phyloP scores from a whole-genome alignment of 306 rosid species.

The Echinosophora koreensis region DNA sequence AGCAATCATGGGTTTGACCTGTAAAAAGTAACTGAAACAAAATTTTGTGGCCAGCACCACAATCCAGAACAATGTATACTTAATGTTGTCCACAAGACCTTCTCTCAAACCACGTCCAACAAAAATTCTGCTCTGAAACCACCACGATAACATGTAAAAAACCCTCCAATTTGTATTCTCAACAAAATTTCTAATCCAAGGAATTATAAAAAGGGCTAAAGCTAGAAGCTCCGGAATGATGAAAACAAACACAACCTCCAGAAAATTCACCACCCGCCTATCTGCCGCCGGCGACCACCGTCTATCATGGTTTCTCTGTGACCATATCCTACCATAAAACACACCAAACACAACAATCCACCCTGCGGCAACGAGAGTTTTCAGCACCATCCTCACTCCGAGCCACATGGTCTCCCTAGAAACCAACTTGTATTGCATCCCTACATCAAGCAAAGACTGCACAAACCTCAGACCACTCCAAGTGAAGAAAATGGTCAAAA shows the following conservation, averaged over 20 bases:
- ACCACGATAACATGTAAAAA: slow-evolving; percentile 84
- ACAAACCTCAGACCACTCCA: slow-evolving; percentile 88
- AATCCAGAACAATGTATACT: slow-evolving; percentile 85
- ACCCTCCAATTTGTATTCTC: slow-evolving; percentile 89
- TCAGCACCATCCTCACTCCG: slow-evolving; percentile 85
- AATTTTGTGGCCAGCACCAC: slow-evolving; percentile 83
- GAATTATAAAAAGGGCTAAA: slow-evolving; percentile 71
- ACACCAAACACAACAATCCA: slow-evolving; percentile 82
- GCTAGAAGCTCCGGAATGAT: slow-evolving; percentile 86
- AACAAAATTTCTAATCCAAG: slow-evolving; percentile 89
- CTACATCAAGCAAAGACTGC: slow-evolving; percentile 79
- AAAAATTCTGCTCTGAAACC: slow-evolving; percentile 90
- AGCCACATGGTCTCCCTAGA: slow-evolving; percentile 82
- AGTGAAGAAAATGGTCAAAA: slow-evolving; percentile 77
- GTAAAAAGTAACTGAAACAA: slow-evolving; percentile 86
- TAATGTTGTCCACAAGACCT: slow-evolving; percentile 83
- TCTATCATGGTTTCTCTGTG: slow-evolving; percentile 67
- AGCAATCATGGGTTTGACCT: slow-evolving; percentile 86
- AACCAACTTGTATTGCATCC: slow-evolving; percentile 83
- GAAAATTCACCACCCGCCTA: slow-evolving; percentile 65
- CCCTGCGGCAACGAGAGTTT: slow-evolving; percentile 70
- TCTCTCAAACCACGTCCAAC: slow-evolving; percentile 98
- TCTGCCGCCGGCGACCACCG: slow-evolving; percentile 73
- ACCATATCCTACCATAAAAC: slow-evolving; percentile 81
- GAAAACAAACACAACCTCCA: slow-evolving; percentile 68